Evolutionary conservation across 331 rosid species (phyloP).

Genomic region (Acacia pycnantha): DNA sequence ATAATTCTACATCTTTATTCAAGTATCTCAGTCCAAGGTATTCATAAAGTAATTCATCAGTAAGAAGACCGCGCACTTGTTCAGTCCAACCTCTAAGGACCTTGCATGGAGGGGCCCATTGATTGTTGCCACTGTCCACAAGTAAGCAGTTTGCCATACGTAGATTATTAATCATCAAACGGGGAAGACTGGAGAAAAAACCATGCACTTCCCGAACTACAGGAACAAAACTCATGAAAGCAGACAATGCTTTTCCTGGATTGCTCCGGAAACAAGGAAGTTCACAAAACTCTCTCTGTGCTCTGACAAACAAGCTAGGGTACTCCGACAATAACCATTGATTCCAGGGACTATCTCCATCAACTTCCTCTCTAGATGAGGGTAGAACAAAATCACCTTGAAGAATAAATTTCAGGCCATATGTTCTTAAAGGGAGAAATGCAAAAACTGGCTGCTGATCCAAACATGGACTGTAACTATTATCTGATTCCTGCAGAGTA

Average conservation of each 20-base stretch:
- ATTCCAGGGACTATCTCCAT: conserved; percentile 96
- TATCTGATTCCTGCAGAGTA: conserved; percentile 66
- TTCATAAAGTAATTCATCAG: conserved; percentile 54
- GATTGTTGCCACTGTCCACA: conserved; percentile 60
- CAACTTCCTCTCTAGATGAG: conserved; percentile 98
- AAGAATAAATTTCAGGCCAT: conserved; percentile 88
- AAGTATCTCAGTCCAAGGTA: conserved; percentile 90
- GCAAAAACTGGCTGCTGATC: conserved; percentile 92
- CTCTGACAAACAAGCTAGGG: conserved; percentile 83
- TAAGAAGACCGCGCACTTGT: conserved; percentile 65
- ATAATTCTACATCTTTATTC: conserved; percentile 52
- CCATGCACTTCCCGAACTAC: conserved; percentile 95
- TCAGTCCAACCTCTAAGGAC: conserved; percentile 92
- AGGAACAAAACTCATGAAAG: conserved; percentile 92
- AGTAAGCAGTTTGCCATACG: conserved; percentile 81
- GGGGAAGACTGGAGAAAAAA: conserved; percentile 88
- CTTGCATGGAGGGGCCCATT: conserved; percentile 90
- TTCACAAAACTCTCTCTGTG: conserved; percentile 69
- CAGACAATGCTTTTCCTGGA: conserved; percentile 86
- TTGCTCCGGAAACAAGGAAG: conserved; percentile 73
- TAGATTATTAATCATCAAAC: conserved; percentile 67
- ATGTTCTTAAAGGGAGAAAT: conserved; percentile 87
- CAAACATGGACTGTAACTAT: conserved; percentile 63
- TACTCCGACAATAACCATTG: conserved; percentile 93
- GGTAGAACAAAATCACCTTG: conserved; percentile 98